Evolutionary conservation across 2,329 filamentous ascomycete genomes (phyloP), one percentile per base, ranked within the genome.

Genomic region (Aspergillus costaricaensis): DNA sequence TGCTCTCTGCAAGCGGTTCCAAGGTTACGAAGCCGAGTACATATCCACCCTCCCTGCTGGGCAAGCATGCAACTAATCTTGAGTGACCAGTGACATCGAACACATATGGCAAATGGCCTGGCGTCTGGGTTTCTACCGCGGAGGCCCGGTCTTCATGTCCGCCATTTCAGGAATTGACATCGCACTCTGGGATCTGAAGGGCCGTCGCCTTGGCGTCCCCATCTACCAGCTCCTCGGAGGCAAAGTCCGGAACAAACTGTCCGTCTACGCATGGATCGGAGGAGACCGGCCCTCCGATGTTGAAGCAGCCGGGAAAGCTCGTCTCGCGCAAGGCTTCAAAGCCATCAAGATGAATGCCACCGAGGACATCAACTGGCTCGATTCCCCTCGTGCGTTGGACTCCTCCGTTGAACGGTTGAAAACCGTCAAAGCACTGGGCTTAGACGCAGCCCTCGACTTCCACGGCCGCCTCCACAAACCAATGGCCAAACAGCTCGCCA

Each of bases 101-200:
- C 87, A 91, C 64, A 88, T 93, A 60, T 93, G 91, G 91, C 90
- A 92, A 72, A 82, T 84, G 64, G 85, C 85, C 25, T 92, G 87
- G 84, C 83, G 90, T 44, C 79, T 84, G 44, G 85, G 86, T 0
- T 94, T 93, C 74, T 93, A 93, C 74, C 82, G 91, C 27, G 90
- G 90, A 2, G 91, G 90, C 0, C 88, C 90, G 0, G 90, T 93
- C 9, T 88, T 93, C 65, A 92, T 93, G 89, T 90, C 86, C 65
- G 91, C 90, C 0, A 76, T 93, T 15, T 85, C 89, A 0, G 91
- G 91, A 2, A 86, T 93, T 55, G 90, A 93, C 69, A 93, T 93
- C 72, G 90, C 90, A 0, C 77, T 92, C 0, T 93, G 90, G 90
- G 90, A 92, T 75, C 78, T 92, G 19, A 92, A 92, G 77, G 85